These are phyloP conservation scores for Talaromyces stipitatus DNA, from an alignment of 495 filamentous ascomycete species.

Conservation along the genomic window DNA sequence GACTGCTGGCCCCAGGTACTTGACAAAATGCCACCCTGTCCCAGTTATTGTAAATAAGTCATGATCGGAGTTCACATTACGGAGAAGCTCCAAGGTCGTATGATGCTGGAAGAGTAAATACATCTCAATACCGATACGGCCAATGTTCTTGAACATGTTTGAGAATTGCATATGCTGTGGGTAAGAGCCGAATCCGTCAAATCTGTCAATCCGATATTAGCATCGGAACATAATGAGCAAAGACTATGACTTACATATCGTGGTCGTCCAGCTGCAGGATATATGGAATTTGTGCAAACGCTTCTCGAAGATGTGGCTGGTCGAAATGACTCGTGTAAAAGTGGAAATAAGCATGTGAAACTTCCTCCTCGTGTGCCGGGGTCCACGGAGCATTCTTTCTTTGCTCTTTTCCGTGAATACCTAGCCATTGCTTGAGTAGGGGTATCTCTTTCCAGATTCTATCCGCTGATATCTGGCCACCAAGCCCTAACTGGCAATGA, in stretches of 20 bases:
- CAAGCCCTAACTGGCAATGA: slow-evolving; percentile 84
- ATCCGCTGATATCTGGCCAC: slow-evolving; percentile 94
- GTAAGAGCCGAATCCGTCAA: slow-evolving; percentile 96
- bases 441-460: slow-evolving; percentile 94
- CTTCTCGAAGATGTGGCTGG: slow-evolving; percentile 85
- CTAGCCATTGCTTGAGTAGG: slow-evolving; percentile 85
- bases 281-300: slow-evolving; percentile 95
- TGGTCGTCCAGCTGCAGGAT: slow-evolving; percentile 91
- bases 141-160: slow-evolving; percentile 96
- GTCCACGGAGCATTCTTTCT: slow-evolving; percentile 87
- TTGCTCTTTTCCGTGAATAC: slow-evolving; percentile 83
- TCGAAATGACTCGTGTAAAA: slow-evolving; percentile 98
- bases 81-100: slow-evolving; percentile 87
- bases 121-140: slow-evolving; percentile 95
- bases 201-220: slow-evolving; percentile 44
- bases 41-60: slow-evolving; percentile 97
- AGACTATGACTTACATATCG: slow-evolving; percentile 72
- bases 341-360: slow-evolving; percentile 93
- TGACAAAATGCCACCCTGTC: slow-evolving; percentile 96
- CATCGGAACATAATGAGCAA: neutral
- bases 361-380: slow-evolving; percentile 87
- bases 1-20: slow-evolving; percentile 87
- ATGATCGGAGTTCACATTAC: slow-evolving; percentile 73
- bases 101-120: slow-evolving; percentile 99
- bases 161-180: slow-evolving; percentile 98